Conservation (phyloP, 2,329 filamentous ascomycete genomes). For the Thelonectria rubi region DNA sequence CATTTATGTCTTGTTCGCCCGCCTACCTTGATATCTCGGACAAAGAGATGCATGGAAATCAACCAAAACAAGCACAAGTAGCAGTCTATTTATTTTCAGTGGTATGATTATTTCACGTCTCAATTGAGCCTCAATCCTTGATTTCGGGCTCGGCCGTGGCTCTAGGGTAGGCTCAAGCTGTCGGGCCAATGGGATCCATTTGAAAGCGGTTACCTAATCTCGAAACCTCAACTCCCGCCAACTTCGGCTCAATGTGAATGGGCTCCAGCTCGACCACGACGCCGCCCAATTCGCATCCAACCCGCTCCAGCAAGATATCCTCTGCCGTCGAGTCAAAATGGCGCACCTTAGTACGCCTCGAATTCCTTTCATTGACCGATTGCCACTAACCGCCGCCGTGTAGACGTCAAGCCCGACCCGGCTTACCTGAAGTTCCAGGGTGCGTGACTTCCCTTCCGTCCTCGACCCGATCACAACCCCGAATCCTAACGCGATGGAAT, state of each 20-base stretch:
- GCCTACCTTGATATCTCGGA: no score
- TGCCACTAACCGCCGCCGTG: constrained; percentile 39
- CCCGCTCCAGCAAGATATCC: constrained; percentile 35
- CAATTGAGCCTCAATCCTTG: background rate
- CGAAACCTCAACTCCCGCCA: constrained; percentile 34
- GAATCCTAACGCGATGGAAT: constrained; percentile 38
- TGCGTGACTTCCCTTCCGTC: constrained; percentile 43
- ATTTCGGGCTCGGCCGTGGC: background rate
- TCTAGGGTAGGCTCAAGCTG: constrained; percentile 30
- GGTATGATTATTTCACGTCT: background rate
- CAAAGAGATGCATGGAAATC: no score
- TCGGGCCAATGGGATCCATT: constrained; percentile 28
- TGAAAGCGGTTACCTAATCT: constrained; percentile 32
- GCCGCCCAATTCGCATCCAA: constrained; percentile 38
- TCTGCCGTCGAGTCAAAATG: constrained; percentile 46
- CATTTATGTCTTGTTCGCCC: no score
- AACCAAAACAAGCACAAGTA: no score
- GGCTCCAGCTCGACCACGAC: constrained; percentile 37
- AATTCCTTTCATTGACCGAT: background rate
- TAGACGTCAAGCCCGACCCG: constrained; percentile 55
- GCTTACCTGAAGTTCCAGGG: constrained; percentile 53
- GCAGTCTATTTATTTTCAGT: background rate
- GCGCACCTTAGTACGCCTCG: constrained; percentile 50
- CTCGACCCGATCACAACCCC: constrained; percentile 24
- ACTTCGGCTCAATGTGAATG: constrained; percentile 26